Evolutionary conservation across 495 filamentous ascomycete species (phyloP).

Genomic region (Hypomontagnella monticulosa): DNA sequence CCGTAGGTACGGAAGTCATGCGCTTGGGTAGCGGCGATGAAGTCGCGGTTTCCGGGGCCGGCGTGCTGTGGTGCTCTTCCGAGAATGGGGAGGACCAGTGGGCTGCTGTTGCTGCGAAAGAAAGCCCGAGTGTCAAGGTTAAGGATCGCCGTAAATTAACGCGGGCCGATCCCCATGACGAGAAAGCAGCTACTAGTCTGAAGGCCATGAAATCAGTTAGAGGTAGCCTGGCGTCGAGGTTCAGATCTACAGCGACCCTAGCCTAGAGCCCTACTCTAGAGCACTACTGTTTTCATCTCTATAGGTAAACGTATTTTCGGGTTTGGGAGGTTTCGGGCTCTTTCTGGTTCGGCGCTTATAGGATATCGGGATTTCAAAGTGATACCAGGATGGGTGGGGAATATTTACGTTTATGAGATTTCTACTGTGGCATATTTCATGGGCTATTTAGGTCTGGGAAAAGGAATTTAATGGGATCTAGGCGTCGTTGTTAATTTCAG

Average conservation of each 20-base stretch:
- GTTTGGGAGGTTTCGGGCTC: not conserved
- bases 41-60: conserved; percentile 44
- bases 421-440: no score
- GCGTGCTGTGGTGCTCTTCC: conserved; percentile 33
- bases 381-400: no score
- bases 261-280: not conserved
- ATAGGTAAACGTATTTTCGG: no score
- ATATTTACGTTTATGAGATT: no score
- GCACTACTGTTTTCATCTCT: not conserved
- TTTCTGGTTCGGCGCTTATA: not conserved
- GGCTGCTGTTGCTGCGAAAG: conserved; percentile 1
- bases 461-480: no score
- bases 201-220: conserved; percentile 23
- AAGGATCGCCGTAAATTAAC: conserved; percentile 1
- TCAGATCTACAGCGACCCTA: conserved; percentile 12
- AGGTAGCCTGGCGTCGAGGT: conserved; percentile 20
- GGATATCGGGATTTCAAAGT: not conserved
- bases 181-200: conserved; percentile 29
- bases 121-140: not conserved
- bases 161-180: conserved; percentile 21
- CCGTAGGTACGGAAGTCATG: conserved; percentile 42
- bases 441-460: no score
- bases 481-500: no score
- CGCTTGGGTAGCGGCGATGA: conserved; percentile 47
- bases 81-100: conserved; percentile 16